phyloP scores from a whole-genome alignment of 129 eudicot species.

The Apium graveolens region DNA sequence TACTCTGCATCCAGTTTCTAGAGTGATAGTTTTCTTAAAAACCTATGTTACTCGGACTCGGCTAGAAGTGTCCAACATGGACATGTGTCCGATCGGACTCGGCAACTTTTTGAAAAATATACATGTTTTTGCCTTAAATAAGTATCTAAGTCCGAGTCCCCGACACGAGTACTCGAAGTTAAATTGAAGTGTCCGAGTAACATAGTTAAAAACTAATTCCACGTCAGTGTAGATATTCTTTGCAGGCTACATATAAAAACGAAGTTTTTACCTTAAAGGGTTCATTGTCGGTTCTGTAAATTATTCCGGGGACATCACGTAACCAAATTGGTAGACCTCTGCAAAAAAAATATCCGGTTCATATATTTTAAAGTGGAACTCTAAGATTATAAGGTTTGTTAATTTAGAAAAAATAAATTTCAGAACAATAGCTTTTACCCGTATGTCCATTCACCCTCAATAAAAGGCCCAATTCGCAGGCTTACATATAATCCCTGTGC shows the following conservation, averaged over 20 bases:
- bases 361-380: neutral
- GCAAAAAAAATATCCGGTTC: slow-evolving; percentile 11
- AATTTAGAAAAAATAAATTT: neutral
- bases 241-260: neutral
- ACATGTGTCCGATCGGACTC: too few relatives aligned
- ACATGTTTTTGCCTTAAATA: too few relatives aligned
- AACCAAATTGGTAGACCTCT: slow-evolving; percentile 96
- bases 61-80: too few relatives aligned
- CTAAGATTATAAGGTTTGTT: neutral
- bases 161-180: too few relatives aligned
- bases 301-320: slow-evolving; percentile 78
- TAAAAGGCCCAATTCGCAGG: slow-evolving; percentile 81
- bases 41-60: too few relatives aligned
- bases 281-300: slow-evolving; percentile 66
- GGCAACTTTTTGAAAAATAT: too few relatives aligned
- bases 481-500: slow-evolving; percentile 75
- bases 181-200: too few relatives aligned
- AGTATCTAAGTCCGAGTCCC: too few relatives aligned
- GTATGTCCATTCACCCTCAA: slow-evolving; percentile 81
- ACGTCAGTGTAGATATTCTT: neutral
- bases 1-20: neutral
- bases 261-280: slow-evolving; percentile 54
- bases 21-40: neutral
- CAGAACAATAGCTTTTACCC: slow-evolving; percentile 34
- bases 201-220: neutral